Conservation (phyloP, 73 alveolate genomes). For the Uronychia setigera region DNA sequence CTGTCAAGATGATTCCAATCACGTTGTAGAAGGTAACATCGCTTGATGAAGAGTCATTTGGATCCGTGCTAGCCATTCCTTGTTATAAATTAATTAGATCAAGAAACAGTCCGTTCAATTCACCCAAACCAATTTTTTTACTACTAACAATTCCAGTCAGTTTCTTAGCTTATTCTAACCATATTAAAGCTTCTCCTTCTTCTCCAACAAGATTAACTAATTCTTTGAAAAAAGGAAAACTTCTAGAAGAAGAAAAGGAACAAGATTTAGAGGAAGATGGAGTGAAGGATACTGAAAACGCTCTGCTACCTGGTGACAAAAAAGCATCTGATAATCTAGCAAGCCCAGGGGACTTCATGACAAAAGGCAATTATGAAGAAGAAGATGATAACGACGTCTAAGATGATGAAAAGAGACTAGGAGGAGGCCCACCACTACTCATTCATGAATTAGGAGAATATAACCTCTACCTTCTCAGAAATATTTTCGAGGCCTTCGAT, state of each 20-base stretch:
- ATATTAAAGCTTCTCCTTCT: too few species aligned
- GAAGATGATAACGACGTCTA: not conserved
- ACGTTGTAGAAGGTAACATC: too few species aligned
- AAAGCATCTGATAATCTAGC: not conserved
- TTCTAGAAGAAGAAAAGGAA: not conserved
- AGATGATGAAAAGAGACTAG: not conserved
- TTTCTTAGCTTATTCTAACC: too few species aligned
- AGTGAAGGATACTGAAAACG: not conserved
- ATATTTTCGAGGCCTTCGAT: constrained; percentile 34
- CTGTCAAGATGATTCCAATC: not conserved
- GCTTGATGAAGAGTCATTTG: not conserved
- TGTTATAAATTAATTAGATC: too few species aligned
- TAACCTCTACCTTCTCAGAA: constrained; percentile 5
- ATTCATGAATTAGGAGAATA: constrained; percentile 5
- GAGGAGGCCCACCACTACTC: not conserved
- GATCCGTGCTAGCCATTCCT: too few species aligned
- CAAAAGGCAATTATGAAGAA: not conserved
- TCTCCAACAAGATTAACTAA: not conserved
- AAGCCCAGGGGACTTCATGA: not conserved
- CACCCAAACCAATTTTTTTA: too few species aligned
- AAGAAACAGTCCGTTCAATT: too few species aligned
- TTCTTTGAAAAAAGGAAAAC: not conserved
- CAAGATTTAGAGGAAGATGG: not conserved
- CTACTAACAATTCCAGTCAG: too few species aligned
- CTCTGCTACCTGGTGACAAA: not conserved